Evolutionary conservation across 345 rosid genomes (phyloP).

Genomic region (Murraya paniculata): DNA sequence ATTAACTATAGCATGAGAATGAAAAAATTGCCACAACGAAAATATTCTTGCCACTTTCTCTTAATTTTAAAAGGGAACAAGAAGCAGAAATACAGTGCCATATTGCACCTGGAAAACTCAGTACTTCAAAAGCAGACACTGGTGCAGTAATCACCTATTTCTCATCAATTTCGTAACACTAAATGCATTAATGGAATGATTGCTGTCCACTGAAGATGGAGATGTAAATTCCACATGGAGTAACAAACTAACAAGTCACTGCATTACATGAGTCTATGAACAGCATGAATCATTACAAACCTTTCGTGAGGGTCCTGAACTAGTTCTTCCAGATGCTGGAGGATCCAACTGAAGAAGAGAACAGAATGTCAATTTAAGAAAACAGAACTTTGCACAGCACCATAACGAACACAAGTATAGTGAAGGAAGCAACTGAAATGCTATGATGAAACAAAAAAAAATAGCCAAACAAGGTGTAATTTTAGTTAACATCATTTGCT

Average conservation of each 20-base stretch:
- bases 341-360: conserved; percentile 53
- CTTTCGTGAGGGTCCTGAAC: conserved; percentile 85
- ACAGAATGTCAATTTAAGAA: conserved; percentile 17
- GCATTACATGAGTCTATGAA: not conserved
- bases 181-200: not conserved
- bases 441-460: conserved; percentile 1
- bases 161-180: not conserved
- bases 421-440: conserved; percentile 10
- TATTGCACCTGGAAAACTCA: not conserved
- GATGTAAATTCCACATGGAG: not conserved
- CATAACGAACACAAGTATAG: conserved; percentile 3
- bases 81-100: not conserved
- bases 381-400: not conserved
- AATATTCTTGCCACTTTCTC: not conserved
- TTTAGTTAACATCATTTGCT: not conserved
- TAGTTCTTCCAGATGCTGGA: conserved; percentile 65
- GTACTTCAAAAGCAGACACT: not conserved
- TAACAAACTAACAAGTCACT: not conserved
- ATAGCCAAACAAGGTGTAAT: not conserved
- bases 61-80: not conserved
- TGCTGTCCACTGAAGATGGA: not conserved
- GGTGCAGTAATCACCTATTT: not conserved
- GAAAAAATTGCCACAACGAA: not conserved
- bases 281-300: conserved; percentile 38
- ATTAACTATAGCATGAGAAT: not conserved